These are phyloP conservation scores for Eimeria acervulina DNA, from an alignment of 169 alveolate genomes.

Conservation along the genomic window DNA sequence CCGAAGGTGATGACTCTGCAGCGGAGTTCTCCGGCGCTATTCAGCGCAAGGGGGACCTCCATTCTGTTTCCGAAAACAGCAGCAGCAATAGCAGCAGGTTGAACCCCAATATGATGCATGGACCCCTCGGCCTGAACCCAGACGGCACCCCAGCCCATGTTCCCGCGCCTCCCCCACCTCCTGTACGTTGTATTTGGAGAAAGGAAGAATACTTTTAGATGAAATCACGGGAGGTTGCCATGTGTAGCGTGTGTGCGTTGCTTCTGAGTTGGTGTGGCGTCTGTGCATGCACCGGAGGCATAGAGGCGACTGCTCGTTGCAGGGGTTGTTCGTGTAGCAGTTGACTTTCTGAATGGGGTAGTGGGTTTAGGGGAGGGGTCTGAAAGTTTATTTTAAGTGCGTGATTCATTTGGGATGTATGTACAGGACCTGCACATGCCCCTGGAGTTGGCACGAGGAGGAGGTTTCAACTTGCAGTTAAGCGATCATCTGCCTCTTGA, in stretches of 20 bases:
- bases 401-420: not conserved
- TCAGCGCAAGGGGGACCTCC: not conserved
- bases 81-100: not conserved
- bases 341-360: not conserved
- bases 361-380: not conserved
- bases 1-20: not conserved
- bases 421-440: slow-evolving; percentile 82
- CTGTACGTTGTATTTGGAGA: not conserved
- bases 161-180: slow-evolving; percentile 77
- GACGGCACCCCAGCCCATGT: slow-evolving; percentile 77
- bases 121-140: slow-evolving; percentile 65
- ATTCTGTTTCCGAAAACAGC: not conserved
- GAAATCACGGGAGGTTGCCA: not conserved
- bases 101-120: slow-evolving; percentile 60
- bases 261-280: not conserved
- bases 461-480: slow-evolving; percentile 85
- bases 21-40: not conserved
- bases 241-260: not conserved
- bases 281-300: not conserved
- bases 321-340: not conserved
- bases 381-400: not conserved
- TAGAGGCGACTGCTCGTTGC: no score
- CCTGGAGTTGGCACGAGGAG: slow-evolving; percentile 85
- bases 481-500: slow-evolving; percentile 88
- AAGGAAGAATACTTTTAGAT: not conserved